Evolutionary conservation across 2,329 filamentous ascomycete genomes (phyloP).

Genomic region (Aureobasidium zeae): DNA sequence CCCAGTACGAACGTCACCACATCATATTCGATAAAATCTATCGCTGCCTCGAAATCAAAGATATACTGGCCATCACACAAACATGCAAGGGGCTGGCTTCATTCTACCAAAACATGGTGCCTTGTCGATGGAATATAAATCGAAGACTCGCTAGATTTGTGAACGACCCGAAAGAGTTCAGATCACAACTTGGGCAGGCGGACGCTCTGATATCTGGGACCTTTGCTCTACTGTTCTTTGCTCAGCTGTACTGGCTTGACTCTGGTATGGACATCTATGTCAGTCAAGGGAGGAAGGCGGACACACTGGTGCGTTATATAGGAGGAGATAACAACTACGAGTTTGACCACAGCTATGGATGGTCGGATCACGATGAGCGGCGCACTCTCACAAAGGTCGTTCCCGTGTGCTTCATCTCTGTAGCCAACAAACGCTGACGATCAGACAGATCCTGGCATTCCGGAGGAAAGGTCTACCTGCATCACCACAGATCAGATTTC

Average conservation of each 20-base stretch:
- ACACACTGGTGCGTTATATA: slow-evolving; percentile 8
- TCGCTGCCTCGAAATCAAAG: not conserved
- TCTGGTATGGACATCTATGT: slow-evolving; percentile 12
- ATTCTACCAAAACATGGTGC: slow-evolving; percentile 7
- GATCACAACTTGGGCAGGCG: slow-evolving; percentile 1
- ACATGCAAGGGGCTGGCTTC: slow-evolving; percentile 9
- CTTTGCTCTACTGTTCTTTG: slow-evolving; percentile 15
- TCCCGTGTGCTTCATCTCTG: no score
- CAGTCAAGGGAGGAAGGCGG: slow-evolving; percentile 8
- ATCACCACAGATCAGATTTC: slow-evolving; percentile 9
- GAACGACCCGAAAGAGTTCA: slow-evolving; percentile 5
- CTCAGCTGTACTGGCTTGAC: slow-evolving; percentile 6
- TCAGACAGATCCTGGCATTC: slow-evolving; percentile 1
- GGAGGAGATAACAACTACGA: slow-evolving; percentile 3
- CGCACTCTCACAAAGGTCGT: slow-evolving; percentile 10
- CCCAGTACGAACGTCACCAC: not conserved
- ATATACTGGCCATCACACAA: slow-evolving; percentile 2
- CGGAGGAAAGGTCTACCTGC: not conserved
- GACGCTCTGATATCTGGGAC: slow-evolving; percentile 15
- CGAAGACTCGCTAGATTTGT: slow-evolving; percentile 10
- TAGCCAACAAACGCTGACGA: not conserved
- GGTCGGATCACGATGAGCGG: slow-evolving; percentile 7
- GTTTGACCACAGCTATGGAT: slow-evolving; percentile 6
- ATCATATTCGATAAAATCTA: slow-evolving; percentile 7
- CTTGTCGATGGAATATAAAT: slow-evolving; percentile 13